phyloP scores from a whole-genome alignment of 805 yeast species.

The Metschnikowia koreensis region DNA sequence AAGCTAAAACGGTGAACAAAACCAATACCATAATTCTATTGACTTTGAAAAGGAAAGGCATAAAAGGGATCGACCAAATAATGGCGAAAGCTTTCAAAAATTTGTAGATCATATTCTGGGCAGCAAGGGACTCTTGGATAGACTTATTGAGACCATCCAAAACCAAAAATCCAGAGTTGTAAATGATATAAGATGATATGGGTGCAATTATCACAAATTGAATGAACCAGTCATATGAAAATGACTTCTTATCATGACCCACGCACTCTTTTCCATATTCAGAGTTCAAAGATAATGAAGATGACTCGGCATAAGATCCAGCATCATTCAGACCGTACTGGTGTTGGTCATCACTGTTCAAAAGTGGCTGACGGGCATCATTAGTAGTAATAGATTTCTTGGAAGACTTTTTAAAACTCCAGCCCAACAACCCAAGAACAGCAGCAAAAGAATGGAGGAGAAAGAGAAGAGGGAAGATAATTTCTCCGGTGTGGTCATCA shows the following conservation, averaged over 20 bases:
- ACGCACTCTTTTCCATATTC: conserved; percentile 24
- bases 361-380: conserved; percentile 35
- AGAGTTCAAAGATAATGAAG: conserved; percentile 21
- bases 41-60: conserved; percentile 70
- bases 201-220: conserved; percentile 75
- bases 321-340: conserved; percentile 16
- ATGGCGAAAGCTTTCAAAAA: conserved; percentile 29
- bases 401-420: conserved; percentile 30
- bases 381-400: conserved; percentile 7
- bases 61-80: conserved; percentile 45
- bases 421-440: conserved; percentile 51
- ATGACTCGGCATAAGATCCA: conserved; percentile 16
- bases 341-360: conserved; percentile 18
- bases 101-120: conserved; percentile 38
- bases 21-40: conserved; percentile 49
- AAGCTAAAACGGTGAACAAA: conserved; percentile 30
- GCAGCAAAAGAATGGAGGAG: conserved; percentile 46
- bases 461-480: conserved; percentile 46
- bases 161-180: conserved; percentile 53
- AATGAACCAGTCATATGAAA: conserved; percentile 76
- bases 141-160: conserved; percentile 69
- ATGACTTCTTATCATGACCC: conserved; percentile 35
- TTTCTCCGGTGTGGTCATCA: conserved; percentile 54
- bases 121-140: conserved; percentile 57
- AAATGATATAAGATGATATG: conserved; percentile 51